Base-by-base conservation (phyloP, 2,329 filamentous ascomycete species). In the Pyrenochaeta sp. region DNA sequence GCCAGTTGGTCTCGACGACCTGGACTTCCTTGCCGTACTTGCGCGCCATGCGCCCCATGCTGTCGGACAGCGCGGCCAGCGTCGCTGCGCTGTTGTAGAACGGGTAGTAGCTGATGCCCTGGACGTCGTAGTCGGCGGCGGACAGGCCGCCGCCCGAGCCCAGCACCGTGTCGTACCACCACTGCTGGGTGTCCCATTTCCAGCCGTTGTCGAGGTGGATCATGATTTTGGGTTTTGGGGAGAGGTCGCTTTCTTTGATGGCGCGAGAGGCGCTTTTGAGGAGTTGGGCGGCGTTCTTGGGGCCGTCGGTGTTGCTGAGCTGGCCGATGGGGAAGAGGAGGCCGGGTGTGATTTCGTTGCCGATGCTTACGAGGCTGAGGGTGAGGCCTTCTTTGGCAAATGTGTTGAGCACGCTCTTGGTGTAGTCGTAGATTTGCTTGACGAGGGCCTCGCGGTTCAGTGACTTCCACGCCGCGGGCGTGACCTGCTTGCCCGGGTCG, bases 141-240 rank as follows among this genome's bases (percentile, higher is more conserved):
- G 67, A 61, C 3, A 86, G 72, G 1, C 74, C 74, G 2, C 80
- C 84, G 10, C 62, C 63, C 0, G 58, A 60, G 5, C 35, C 42
- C 4, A 67, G 59, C 0, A 86, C 78, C 3, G 73, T 74, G 17
- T 78, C 77, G 70, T 89, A 90, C 68, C 82, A 88, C 73, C 78
- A 85, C 48, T 86, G 72, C 63, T 89, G 86, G 3, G 80, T 80
- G 3, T 70, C 74, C 83, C 82, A 88, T 51, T 86, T 79, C 84
- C 86, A 90, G n/a, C 87, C 87, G 60, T 88, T 86, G 66, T 90
- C 86, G 3, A 89, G 77, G 60, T 90, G 87, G 27, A 90, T 81
- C 83, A 90, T 84, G 67, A 89, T 88, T 63, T 85, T 81, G 1
- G 86, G 84, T 50, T 80, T 77, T 0, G 79, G 75, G 27, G 66